Conservation (phyloP, 352 stramenopile genomes). For the Globisporangium middletonii region DNA sequence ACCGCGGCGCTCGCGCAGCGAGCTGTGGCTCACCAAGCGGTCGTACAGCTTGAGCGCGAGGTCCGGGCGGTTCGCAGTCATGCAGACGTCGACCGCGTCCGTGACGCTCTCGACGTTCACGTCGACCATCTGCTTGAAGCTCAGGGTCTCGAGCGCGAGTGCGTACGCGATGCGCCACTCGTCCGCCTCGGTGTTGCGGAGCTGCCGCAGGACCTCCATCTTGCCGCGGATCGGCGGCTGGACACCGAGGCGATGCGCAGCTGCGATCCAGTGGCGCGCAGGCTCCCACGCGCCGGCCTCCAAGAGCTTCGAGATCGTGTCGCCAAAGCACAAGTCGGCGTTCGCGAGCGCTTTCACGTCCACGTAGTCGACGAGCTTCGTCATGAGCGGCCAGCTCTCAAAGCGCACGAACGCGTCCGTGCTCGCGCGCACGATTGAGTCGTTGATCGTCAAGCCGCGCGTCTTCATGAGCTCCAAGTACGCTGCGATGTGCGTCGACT, state of each 20-base stretch:
- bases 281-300: constrained; percentile 43
- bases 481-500: constrained; percentile 52
- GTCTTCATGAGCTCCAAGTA: constrained; percentile 53
- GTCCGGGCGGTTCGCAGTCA: constrained; percentile 36
- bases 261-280: constrained; percentile 52
- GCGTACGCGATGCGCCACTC: constrained; percentile 77
- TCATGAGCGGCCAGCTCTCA: constrained; percentile 49
- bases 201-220: constrained; percentile 34
- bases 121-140: constrained; percentile 55
- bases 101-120: constrained; percentile 64
- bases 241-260: constrained; percentile 38
- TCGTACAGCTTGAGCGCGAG: constrained; percentile 62
- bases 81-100: constrained; percentile 63
- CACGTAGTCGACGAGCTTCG: constrained; percentile 38
- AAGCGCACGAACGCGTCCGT: constrained; percentile 71
- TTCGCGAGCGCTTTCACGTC: constrained; percentile 46
- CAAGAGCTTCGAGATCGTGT: constrained; percentile 77
- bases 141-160: constrained; percentile 64
- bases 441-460: constrained; percentile 50
- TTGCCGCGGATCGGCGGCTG: constrained; percentile 64
- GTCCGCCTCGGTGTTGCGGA: constrained; percentile 26
- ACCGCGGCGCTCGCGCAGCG: constrained; percentile 20
- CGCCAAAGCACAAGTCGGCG: constrained; percentile 53
- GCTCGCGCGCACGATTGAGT: constrained; percentile 68
- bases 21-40: constrained; percentile 32